Percentiles rank a stretch among this genome's conserved stretches.
Conservation (phyloP, 2,329 filamentous ascomycete species). For the Colletotrichum sp. region DNA sequence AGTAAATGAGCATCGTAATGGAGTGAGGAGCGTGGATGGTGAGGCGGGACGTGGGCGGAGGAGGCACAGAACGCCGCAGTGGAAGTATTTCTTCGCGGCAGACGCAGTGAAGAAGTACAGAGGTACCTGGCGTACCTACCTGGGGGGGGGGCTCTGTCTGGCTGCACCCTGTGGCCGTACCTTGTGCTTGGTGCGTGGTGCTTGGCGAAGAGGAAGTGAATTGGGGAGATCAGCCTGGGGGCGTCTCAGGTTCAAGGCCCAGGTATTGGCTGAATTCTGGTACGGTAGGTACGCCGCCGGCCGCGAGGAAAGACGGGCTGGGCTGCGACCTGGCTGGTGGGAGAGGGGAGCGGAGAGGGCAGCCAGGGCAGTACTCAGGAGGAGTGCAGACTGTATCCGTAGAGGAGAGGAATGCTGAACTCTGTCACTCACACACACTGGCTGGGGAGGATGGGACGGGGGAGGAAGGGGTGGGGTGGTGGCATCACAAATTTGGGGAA, state of each 20-base stretch:
- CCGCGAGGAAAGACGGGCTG: not conserved
- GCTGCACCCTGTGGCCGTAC: not conserved
- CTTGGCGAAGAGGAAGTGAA: conserved; percentile 8
- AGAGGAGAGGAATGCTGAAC: not conserved
- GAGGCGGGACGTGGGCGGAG: conserved; percentile 5
- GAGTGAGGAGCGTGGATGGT: not conserved
- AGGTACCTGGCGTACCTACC: not conserved
- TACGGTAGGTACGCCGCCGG: not conserved
- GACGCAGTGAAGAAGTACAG: not conserved
- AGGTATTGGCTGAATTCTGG: not conserved
- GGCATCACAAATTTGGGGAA: conserved; percentile 10
- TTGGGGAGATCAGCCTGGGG: conserved; percentile 1
- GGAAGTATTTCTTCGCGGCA: not conserved
- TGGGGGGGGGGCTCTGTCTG: not conserved
- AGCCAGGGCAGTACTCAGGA: not conserved
- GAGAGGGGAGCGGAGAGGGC: not conserved
- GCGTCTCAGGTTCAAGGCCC: conserved; percentile 12
- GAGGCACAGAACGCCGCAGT: not conserved
- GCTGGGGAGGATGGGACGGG: not conserved
- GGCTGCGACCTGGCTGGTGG: not conserved
- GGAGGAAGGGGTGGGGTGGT: not conserved
- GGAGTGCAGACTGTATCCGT: too few species aligned
- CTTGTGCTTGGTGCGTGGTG: not conserved
- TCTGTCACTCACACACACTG: not conserved
- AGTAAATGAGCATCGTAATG: conserved; percentile 20